phyloP scores from a whole-genome alignment of 129 eudicot species.

The Centella asiatica region DNA sequence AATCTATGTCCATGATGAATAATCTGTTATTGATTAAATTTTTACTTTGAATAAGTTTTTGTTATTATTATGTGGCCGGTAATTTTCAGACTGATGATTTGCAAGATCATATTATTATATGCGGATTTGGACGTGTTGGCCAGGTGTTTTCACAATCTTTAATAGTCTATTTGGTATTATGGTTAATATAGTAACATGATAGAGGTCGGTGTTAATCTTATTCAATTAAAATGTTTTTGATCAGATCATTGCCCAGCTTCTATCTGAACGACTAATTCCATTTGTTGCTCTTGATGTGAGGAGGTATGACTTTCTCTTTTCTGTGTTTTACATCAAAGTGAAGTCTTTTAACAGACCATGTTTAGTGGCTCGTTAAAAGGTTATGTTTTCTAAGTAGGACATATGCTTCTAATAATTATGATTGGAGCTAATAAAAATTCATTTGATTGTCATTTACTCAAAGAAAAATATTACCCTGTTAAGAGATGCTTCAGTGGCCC shows the following conservation, averaged over 20 bases:
- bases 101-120: slow-evolving; percentile 91
- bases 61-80: background rate
- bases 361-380: background rate
- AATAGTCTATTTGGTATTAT: slow-evolving; percentile 3
- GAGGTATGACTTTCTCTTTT: slow-evolving; percentile 42
- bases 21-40: too few species aligned
- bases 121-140: slow-evolving; percentile 99
- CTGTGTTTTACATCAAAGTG: background rate
- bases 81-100: slow-evolving; percentile 87
- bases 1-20: background rate
- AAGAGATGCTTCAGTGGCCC: background rate
- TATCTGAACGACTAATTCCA: slow-evolving; percentile 91
- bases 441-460: too few species aligned
- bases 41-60: background rate
- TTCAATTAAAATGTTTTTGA: slow-evolving; percentile 1
- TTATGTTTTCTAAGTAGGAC: background rate
- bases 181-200: background rate
- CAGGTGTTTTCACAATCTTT: slow-evolving; percentile 48
- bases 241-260: slow-evolving; percentile 99
- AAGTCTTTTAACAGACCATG: too few species aligned
- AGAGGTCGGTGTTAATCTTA: background rate
- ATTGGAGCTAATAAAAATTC: too few species aligned
- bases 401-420: background rate
- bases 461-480: too few species aligned
- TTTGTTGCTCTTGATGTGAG: slow-evolving; percentile 98